These are phyloP conservation scores for Neocatenulostroma microsporum DNA, from an alignment of 2,329 filamentous ascomycete genomes.

Conservation along the genomic window DNA sequence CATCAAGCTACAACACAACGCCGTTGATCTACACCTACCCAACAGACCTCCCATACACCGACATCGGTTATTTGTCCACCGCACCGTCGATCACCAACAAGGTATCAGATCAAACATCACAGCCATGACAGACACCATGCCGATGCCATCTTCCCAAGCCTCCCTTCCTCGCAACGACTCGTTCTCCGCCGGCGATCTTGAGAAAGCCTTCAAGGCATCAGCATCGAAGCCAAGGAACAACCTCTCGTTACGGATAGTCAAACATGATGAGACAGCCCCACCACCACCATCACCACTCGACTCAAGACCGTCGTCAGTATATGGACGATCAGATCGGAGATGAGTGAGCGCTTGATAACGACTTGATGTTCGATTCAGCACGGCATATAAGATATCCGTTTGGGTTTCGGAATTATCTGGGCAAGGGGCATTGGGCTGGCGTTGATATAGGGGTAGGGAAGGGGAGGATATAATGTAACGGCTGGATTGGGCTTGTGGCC, in stretches of 20 bases:
- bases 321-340: too few relatives aligned
- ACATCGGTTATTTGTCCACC: background rate
- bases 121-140: conserved; percentile 29
- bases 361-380: too few relatives aligned
- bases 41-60: background rate
- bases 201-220: conserved; percentile 27
- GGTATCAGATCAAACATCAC: background rate
- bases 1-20: too few relatives aligned
- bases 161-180: conserved; percentile 29
- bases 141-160: conserved; percentile 18
- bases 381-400: too few relatives aligned
- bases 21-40: too few relatives aligned
- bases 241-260: conserved; percentile 21
- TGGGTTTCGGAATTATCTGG: too few relatives aligned
- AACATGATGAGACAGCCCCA: conserved; percentile 20
- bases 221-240: conserved; percentile 25
- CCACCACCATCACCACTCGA: conserved; percentile 26
- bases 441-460: too few relatives aligned
- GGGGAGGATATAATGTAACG: too few relatives aligned
- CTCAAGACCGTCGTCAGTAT: conserved; percentile 18
- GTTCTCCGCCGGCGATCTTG: conserved; percentile 29
- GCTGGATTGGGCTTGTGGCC: too few relatives aligned
- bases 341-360: too few relatives aligned
- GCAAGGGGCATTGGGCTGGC: too few relatives aligned
- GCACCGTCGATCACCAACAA: too few relatives aligned